Evolutionary conservation across 352 stramenopile genomes (phyloP), one percentile per base, ranked within the genome.

Genomic region (Globisporangium perplexum): DNA sequence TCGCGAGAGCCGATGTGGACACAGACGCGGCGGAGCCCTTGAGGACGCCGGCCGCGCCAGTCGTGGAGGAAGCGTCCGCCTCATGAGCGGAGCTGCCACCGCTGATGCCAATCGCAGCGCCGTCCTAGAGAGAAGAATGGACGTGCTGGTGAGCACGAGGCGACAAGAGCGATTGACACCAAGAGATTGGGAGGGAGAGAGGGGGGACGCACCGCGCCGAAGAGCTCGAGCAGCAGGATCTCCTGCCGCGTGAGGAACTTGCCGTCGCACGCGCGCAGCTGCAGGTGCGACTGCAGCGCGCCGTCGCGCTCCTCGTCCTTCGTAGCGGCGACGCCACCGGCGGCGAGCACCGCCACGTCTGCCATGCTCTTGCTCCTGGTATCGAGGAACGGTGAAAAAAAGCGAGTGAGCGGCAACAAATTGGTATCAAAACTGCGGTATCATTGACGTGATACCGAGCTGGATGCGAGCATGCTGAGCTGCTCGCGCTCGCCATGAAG

Each of bases 181-280:
- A n/a, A n/a, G n/a, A n/a, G n/a, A n/a, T n/a, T n/a, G n/a, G n/a
- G n/a, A 11, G 23, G 35, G 18, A 41, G 31, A 50, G 47, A 42
- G 43, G 33, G 30, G n/a, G 30, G 6, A 57, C 11, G 38, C 20
- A 44, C 38, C 38, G 66, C 63, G 43, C 46, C 61, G 54, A 85
- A 92, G 31, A 90, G 70, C 53, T 88, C 69, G 26, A 84, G 50
- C 26, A 92, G 59, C 22, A 90, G 63, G 31, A 89, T 89, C 63
- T 92, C 82, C 61, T 92, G 82, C 39, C 67, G 62, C 39, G 82
- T 92, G 42, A 92, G 75, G 69, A 88, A 92, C 58, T 84, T 85
- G 12, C 73, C 75, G 12, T 78, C 71, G 47, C 67, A 81, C 4
- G 74, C 68, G 54, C 88, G 71, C 39, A 92, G 77, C 68, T 89